phyloP scores from a whole-genome alignment of 2,329 filamentous ascomycete species.

The Pestalotiopsis sp. region DNA sequence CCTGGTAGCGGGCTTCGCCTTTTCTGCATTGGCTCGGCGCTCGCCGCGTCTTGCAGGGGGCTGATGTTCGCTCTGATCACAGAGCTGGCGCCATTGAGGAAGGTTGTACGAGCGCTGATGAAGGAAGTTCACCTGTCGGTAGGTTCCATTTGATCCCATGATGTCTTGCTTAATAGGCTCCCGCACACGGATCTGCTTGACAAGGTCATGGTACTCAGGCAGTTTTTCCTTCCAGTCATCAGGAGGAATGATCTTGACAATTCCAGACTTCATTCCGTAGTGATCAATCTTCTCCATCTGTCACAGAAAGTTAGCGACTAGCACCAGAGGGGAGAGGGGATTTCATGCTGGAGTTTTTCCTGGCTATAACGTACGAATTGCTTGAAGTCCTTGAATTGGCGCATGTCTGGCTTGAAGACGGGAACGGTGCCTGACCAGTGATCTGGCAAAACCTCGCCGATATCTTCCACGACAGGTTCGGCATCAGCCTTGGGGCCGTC shows the following conservation, averaged over 20 bases:
- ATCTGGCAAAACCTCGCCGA: conserved; percentile 80
- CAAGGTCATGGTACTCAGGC: conserved; percentile 76
- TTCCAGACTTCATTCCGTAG: conserved; percentile 97
- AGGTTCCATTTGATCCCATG: conserved; percentile 91
- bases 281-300: conserved; percentile 82
- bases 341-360: neutral
- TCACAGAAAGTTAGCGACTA: neutral
- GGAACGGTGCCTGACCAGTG: conserved; percentile 92
- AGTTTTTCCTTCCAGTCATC: conserved; percentile 88
- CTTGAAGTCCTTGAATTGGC: conserved; percentile 92
- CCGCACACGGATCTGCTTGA: conserved; percentile 91
- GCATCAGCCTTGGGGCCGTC: conserved; percentile 22
- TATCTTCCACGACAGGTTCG: conserved; percentile 54
- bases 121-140: conserved; percentile 95
- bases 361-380: conserved; percentile 68
- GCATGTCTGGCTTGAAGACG: conserved; percentile 93
- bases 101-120: conserved; percentile 96
- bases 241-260: conserved; percentile 93
- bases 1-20: conserved; percentile 45
- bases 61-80: conserved; percentile 93
- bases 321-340: neutral
- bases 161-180: conserved; percentile 99
- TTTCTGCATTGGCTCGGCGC: conserved; percentile 64
- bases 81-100: conserved; percentile 92
- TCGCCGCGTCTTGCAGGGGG: conserved; percentile 90